Evolutionary conservation across 2,329 filamentous ascomycete genomes (phyloP), one percentile per base, ranked within the genome.

Genomic region (Pestalotiopsis sp.): DNA sequence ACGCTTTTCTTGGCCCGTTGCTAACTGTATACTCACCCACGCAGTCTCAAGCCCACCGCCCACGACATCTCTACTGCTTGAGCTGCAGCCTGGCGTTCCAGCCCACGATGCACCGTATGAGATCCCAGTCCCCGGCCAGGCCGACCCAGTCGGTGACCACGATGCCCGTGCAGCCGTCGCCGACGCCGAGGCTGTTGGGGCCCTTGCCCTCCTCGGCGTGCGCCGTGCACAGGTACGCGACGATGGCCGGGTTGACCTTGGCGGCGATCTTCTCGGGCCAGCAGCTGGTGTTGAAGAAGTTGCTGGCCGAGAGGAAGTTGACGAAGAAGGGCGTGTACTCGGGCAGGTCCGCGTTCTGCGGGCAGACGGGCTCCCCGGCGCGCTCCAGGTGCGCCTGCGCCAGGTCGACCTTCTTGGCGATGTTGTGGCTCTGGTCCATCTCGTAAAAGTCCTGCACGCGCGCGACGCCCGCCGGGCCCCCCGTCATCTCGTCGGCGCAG

Each of bases 361-460:
- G 83, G 72, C 81, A 87, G 40, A 78, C 74, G 68, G 83, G 82
- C 75, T 86, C 84, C 41, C 87, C 87, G 4, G 94, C 89, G 38
- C 94, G 90, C 77, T 92, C 90, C 61, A 98, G 89, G 74, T 97
- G 94, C 27, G 91, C 90, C 69, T 87, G 90, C 66, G 89, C 90
- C 75, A 91, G 91, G 57, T 85, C 81, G 69, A 97, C 92, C 85
- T 98, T 99, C 80, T 91, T 90, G 49, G 91, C 85, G 69, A 98
- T 95, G 74, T 91, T 92, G 69, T 89, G 84, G 25, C 88, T 90
- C 79, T 94, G 89, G 60, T 91, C 83, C 41, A 99, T 90, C 77
- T 97, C 94, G 85, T 97, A 98, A 80, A 95, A 98, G 83, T 98
- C 96, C 82, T 98, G 96, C 57, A 98, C 91, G 72, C 93, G 91